A percentile compares a stretch with the other conserved stretches of the same genome.
These are phyloP conservation scores for Cyclotella sp. DNA, from an alignment of 108 stramenopile species.

Conservation along the genomic window DNA sequence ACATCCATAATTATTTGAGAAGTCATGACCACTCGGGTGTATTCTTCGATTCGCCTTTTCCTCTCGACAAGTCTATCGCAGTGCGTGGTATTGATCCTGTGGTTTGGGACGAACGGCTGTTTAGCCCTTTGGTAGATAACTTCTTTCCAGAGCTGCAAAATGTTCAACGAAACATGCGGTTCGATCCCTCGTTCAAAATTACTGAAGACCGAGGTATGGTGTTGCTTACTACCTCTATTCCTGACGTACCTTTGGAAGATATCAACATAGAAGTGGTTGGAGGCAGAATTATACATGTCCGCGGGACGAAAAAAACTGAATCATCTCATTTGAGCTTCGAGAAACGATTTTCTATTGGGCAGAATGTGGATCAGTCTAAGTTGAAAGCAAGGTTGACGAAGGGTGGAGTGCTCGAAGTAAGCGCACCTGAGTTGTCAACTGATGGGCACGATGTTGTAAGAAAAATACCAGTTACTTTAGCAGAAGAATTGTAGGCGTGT, in stretches of 20 bases:
- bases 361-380: constrained; percentile 25
- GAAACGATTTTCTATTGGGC: constrained; percentile 32
- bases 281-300: constrained; percentile 29
- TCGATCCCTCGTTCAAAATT: constrained; percentile 28
- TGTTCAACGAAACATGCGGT: constrained; percentile 9
- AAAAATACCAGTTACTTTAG: constrained; percentile 31
- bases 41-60: background rate
- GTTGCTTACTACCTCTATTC: constrained; percentile 24
- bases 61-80: background rate
- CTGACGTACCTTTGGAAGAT: constrained; percentile 33
- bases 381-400: constrained; percentile 33
- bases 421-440: constrained; percentile 16
- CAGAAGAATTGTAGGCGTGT: constrained; percentile 30
- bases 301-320: constrained; percentile 18
- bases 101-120: constrained; percentile 32
- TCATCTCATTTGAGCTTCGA: constrained; percentile 37
- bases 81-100: background rate
- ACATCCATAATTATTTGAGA: background rate
- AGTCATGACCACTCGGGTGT: background rate
- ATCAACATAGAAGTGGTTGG: constrained; percentile 42
- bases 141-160: constrained; percentile 31
- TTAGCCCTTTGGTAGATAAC: constrained; percentile 22
- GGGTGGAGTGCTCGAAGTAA: constrained; percentile 30
- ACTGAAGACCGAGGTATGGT: constrained; percentile 24
- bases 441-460: constrained; percentile 10